These are phyloP conservation scores for Quercus alba DNA, from an alignment of 306 rosid genomes.

Conservation along the genomic window DNA sequence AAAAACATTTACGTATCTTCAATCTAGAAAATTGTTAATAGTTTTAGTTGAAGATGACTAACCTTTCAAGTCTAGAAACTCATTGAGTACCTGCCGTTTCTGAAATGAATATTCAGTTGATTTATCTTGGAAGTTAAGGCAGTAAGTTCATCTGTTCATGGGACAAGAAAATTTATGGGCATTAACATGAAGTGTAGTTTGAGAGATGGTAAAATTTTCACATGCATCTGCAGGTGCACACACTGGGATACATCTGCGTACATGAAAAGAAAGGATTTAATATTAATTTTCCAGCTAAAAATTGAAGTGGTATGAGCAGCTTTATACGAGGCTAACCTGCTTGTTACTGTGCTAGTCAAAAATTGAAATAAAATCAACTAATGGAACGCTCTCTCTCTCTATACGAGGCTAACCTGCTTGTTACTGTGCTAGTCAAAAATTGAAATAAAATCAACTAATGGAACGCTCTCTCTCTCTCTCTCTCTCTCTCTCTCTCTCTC, in stretches of 20 bases:
- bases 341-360: no score
- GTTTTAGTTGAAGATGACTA: constrained; percentile 2
- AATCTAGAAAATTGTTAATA: neutral
- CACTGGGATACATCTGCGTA: neutral
- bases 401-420: no score
- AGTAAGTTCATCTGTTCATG: constrained; percentile 29
- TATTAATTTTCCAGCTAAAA: constrained; percentile 5
- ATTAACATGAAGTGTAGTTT: neutral
- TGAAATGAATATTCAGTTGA: constrained; percentile 20
- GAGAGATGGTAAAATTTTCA: neutral
- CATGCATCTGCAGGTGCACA: neutral
- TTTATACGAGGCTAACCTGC: constrained; percentile 25
- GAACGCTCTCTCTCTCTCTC: no score
- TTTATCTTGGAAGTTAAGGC: constrained; percentile 19
- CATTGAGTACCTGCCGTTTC: constrained; percentile 33
- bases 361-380: no score
- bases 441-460: no score
- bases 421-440: no score
- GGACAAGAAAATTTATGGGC: neutral
- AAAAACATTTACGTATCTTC: neutral
- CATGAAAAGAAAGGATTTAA: constrained; percentile 4
- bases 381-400: no score
- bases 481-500: no score
- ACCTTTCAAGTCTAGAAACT: constrained; percentile 40
- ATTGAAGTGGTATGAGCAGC: constrained; percentile 1